phyloP scores from a whole-genome alignment of 192 early-diverging fungal genomes.

The Lobulomyces angularis region DNA sequence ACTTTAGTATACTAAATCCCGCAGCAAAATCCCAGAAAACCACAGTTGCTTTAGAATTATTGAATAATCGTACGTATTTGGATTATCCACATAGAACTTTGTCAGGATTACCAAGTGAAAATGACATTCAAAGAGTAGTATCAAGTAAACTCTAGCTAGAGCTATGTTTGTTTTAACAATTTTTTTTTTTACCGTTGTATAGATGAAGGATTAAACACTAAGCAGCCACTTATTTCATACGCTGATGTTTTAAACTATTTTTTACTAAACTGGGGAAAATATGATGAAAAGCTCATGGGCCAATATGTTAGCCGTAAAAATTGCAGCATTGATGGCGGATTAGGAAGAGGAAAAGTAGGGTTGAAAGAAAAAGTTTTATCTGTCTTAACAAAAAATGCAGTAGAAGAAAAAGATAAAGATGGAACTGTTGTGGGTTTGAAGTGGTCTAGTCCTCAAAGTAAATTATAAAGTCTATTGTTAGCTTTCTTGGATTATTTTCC shows the following conservation, averaged over 20 bases:
- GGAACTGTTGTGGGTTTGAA: background rate
- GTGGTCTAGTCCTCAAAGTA: background rate
- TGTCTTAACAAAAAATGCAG: constrained; percentile 10
- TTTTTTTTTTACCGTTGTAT: constrained; percentile 3
- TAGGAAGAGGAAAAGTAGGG: constrained; percentile 27
- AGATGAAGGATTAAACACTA: constrained; percentile 10
- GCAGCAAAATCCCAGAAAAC: background rate
- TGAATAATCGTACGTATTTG: constrained; percentile 12
- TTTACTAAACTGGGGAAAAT: constrained; percentile 32
- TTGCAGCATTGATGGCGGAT: constrained; percentile 17
- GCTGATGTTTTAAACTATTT: constrained; percentile 6
- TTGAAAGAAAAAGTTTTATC: constrained; percentile 31
- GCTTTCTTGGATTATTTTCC: background rate
- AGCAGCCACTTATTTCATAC: background rate
- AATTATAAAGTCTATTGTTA: background rate
- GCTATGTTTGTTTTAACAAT: constrained; percentile 4
- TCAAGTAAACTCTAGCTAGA: constrained; percentile 9
- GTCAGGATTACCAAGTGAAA: constrained; percentile 31
- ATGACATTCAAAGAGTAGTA: constrained; percentile 27
- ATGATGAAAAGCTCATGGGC: constrained; percentile 25
- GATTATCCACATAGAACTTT: constrained; percentile 41
- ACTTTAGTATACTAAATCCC: constrained; percentile 12
- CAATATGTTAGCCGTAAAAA: background rate
- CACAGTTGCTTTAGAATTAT: background rate
- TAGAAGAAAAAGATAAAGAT: background rate